Conservation (phyloP, 495 filamentous ascomycete species). For the Xylaria cubensis region DNA sequence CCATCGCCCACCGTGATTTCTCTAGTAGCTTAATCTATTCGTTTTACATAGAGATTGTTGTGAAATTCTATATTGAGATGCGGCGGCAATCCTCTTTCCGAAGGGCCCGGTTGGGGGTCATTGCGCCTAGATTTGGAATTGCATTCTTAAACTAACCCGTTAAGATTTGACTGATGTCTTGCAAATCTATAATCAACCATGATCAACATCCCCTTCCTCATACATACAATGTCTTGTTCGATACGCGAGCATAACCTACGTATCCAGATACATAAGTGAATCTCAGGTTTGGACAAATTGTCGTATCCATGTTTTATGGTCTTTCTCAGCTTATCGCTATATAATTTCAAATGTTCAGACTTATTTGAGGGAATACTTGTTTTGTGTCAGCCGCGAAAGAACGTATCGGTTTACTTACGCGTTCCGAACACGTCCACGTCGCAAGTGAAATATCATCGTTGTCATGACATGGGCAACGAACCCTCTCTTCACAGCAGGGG, state of each 20-base stretch:
- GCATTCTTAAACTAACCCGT: neutral
- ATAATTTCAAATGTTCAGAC: neutral
- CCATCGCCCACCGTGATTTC: neutral
- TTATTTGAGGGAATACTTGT: neutral
- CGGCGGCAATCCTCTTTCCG: neutral
- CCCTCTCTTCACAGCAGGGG: slow-evolving; percentile 9
- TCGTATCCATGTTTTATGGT: neutral
- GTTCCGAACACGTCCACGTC: neutral
- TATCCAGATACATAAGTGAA: neutral
- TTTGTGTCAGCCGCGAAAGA: neutral
- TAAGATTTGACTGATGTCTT: neutral
- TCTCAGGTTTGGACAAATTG: neutral
- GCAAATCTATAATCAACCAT: no score
- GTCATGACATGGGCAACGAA: slow-evolving; percentile 10
- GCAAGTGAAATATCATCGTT: neutral
- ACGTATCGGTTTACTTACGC: neutral
- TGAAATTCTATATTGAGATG: neutral
- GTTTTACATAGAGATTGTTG: neutral
- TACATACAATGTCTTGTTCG: neutral
- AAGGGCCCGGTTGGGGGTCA: neutral
- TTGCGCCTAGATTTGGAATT: neutral
- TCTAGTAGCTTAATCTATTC: neutral
- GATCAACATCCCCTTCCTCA: neutral
- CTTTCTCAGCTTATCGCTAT: neutral
- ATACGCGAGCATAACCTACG: neutral